phyloP scores from a whole-genome alignment of 2,329 filamentous ascomycete species.

The Botrytis aclada region DNA sequence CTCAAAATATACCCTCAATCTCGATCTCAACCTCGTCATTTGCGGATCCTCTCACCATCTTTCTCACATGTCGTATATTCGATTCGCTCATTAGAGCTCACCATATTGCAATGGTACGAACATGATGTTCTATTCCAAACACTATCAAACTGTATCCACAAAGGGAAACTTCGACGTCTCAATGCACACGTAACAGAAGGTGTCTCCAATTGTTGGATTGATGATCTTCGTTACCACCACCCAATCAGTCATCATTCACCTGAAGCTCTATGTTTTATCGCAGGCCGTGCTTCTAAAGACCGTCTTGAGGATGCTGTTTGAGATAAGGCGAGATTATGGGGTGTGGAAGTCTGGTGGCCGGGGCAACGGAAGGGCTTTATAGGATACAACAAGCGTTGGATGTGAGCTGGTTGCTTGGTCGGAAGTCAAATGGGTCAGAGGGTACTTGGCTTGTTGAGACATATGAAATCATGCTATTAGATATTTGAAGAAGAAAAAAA shows the following conservation, averaged over 20 bases:
- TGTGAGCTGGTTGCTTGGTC: slow-evolving; percentile 21
- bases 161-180: slow-evolving; percentile 31
- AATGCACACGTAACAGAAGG: slow-evolving; percentile 20
- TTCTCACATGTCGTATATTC: slow-evolving; percentile 26
- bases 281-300: slow-evolving; percentile 12
- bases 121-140: slow-evolving; percentile 21
- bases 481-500: background rate
- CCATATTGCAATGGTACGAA: slow-evolving; percentile 30
- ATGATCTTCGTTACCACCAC: background rate
- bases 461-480: background rate
- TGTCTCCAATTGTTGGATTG: background rate
- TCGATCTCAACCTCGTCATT: slow-evolving; percentile 3
- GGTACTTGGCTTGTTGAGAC: background rate
- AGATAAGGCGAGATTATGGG: slow-evolving; percentile 20
- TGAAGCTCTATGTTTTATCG: too few species aligned
- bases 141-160: slow-evolving; percentile 32
- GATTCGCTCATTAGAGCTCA: slow-evolving; percentile 26
- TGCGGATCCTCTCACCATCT: slow-evolving; percentile 24
- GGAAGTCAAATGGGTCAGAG: background rate
- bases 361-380: background rate
- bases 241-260: background rate
- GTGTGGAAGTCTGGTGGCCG: background rate
- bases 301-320: slow-evolving; percentile 31
- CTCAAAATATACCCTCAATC: background rate
- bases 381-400: slow-evolving; percentile 7